Base-by-base conservation (phyloP, 2,329 filamentous ascomycete species). In the Sporothrix luriei region DNA sequence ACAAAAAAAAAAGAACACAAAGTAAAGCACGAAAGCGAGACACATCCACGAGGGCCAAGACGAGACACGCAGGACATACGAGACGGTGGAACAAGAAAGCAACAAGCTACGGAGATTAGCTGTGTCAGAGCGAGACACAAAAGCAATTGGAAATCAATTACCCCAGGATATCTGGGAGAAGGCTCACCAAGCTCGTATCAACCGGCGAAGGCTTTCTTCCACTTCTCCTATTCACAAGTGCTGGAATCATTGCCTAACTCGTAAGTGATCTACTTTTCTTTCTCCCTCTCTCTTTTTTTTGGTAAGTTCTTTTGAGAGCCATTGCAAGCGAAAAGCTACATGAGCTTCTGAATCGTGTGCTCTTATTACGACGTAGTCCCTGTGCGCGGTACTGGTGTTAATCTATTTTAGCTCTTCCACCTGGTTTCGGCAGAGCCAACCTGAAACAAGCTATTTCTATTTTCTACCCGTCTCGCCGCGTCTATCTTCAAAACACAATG, bases 101-200 rank as follows among this genome's bases (percentile, higher is more conserved):
- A 61, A 61, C n/a, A 61, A 48, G 24, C 26, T 16, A 4, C 62
- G 46, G 62, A 65, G 46, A 65, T 65, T 52, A 21, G 19, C 62
- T 51, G 62, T 65, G 46, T 49, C 46, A 65, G 62, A 65, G 62
- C 46, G 46, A 65, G 62, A 65, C 62, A 65, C n/a, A n/a, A n/a
- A n/a, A n/a, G n/a, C n/a, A n/a, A n/a, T n/a, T 33, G 4, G 5
- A 33, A 33, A 38, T 14, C 24, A 57, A 16, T 10, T 57, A 57
- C 54, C 54, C 29, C 55, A 61, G 55, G 43, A 11, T 43, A 38
- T 40, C 55, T 16, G 6, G 33, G 33, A 43, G 33, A 61, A 33
- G 19, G 52, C 19, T 55, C 52, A 26, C 10, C 49, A n/a, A 26
- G 49, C 24, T 52, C n/a, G 7, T 52, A 21, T 52, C 46, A 33